phyloP scores from a whole-genome alignment of 202 grass and related monocot genomes.

The Zizania palustris region DNA sequence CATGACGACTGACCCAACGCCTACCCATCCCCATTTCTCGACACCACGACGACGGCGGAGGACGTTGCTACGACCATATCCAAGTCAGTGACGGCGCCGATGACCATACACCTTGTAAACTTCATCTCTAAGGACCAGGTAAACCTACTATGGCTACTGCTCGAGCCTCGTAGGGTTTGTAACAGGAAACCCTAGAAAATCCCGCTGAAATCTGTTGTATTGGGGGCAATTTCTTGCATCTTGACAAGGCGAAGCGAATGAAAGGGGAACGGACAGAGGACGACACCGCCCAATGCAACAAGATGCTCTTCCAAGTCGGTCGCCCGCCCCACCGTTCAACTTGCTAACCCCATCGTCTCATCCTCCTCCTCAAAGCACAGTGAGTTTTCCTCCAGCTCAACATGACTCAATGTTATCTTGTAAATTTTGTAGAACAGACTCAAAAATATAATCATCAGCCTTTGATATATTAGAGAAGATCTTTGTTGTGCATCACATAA shows the following conservation, averaged over 20 bases:
- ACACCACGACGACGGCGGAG: too few species aligned
- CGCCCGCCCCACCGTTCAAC: background rate
- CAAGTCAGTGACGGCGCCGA: constrained; percentile 24
- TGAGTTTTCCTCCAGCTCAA: constrained; percentile 24
- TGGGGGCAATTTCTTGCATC: constrained; percentile 43
- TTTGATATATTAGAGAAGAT: too few species aligned
- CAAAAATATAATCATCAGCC: too few species aligned
- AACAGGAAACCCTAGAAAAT: constrained; percentile 32
- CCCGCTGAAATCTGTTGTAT: constrained; percentile 20
- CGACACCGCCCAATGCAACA: constrained; percentile 89
- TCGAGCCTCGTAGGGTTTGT: background rate
- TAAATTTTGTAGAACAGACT: background rate
- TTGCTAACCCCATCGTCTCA: background rate
- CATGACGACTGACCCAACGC: too few species aligned
- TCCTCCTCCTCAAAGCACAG: constrained; percentile 69
- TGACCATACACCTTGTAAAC: constrained; percentile 80
- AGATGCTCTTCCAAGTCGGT: constrained; percentile 76
- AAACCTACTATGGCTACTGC: background rate
- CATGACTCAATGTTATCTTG: background rate
- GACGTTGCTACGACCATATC: too few species aligned
- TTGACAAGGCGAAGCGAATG: constrained; percentile 75
- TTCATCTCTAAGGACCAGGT: constrained; percentile 96
- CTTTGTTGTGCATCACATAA: too few species aligned
- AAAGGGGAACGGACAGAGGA: constrained; percentile 87
- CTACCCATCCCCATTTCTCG: too few species aligned